phyloP scores from a whole-genome alignment of 495 filamentous ascomycete species.

The Penicillium turbatum region DNA sequence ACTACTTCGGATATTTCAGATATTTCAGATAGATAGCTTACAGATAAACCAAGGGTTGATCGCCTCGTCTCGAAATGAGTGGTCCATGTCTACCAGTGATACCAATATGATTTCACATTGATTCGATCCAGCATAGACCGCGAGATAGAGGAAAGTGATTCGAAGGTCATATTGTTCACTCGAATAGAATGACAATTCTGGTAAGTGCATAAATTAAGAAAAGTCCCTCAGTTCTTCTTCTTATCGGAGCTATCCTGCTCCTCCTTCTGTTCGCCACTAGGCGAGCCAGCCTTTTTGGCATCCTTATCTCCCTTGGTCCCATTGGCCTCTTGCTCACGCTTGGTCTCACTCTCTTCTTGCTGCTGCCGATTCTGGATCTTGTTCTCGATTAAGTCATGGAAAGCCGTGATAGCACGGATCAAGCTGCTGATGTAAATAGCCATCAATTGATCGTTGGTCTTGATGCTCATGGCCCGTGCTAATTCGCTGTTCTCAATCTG shows the following conservation, averaged over 20 bases:
- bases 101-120: background rate
- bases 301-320: conserved; percentile 60
- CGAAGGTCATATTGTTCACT: conserved; percentile 29
- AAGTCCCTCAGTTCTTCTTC: conserved; percentile 51
- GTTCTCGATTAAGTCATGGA: conserved; percentile 99
- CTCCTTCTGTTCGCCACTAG: conserved; percentile 60
- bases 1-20: background rate
- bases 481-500: conserved; percentile 72
- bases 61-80: background rate
- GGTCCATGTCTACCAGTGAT: background rate
- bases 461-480: conserved; percentile 91
- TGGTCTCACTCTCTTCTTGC: conserved; percentile 88
- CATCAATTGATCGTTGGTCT: conserved; percentile 99
- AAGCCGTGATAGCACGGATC: conserved; percentile 96
- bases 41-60: background rate
- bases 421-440: conserved; percentile 93
- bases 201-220: conserved; percentile 6
- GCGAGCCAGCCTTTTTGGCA: conserved; percentile 54
- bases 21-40: too few relatives aligned
- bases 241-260: conserved; percentile 61
- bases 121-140: background rate
- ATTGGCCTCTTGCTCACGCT: conserved; percentile 63
- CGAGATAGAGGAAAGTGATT: conserved; percentile 3
- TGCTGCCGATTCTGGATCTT: conserved; percentile 99
- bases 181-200: conserved; percentile 16